Percentiles rank a stretch among this genome's conserved stretches.
Evolutionary conservation across 2,329 filamentous ascomycete genomes (phyloP).

Genomic region (Neobulgaria alba): DNA sequence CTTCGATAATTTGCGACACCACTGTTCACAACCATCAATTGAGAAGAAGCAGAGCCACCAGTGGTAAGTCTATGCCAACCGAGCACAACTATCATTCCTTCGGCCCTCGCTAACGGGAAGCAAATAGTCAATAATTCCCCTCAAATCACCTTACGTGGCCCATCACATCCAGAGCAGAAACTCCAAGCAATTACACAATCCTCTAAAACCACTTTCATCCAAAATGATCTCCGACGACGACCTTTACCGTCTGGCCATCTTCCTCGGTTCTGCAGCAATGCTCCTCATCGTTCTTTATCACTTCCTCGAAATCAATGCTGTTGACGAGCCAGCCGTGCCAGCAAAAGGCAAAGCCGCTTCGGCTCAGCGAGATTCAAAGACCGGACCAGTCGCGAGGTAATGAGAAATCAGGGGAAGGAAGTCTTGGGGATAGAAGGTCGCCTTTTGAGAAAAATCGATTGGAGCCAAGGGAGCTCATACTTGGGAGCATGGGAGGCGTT

Average conservation of each 20-base stretch:
- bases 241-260: conserved; percentile 85
- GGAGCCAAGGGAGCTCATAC: neutral
- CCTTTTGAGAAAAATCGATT: neutral
- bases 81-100: too few species aligned
- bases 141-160: conserved; percentile 1
- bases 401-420: neutral
- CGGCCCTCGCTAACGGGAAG: too few species aligned
- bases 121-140: too few species aligned
- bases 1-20: too few species aligned
- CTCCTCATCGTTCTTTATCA: conserved; percentile 91
- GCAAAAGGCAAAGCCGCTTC: conserved; percentile 5
- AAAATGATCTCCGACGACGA: conserved; percentile 92
- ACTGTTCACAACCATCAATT: neutral
- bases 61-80: too few species aligned
- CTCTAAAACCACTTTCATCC: conserved; percentile 23
- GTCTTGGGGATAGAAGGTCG: neutral
- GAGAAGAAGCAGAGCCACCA: neutral
- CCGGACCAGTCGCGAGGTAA: conserved; percentile 13
- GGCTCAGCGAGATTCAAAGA: conserved; percentile 15
- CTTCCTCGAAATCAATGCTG: conserved; percentile 91
- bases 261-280: conserved; percentile 85
- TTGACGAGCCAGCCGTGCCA: conserved; percentile 35
- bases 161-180: too few species aligned
- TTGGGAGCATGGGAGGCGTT: conserved; percentile 11
- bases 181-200: too few species aligned